Conservation (phyloP, 2,329 filamentous ascomycete genomes). For the Diaporthe batatas region DNA sequence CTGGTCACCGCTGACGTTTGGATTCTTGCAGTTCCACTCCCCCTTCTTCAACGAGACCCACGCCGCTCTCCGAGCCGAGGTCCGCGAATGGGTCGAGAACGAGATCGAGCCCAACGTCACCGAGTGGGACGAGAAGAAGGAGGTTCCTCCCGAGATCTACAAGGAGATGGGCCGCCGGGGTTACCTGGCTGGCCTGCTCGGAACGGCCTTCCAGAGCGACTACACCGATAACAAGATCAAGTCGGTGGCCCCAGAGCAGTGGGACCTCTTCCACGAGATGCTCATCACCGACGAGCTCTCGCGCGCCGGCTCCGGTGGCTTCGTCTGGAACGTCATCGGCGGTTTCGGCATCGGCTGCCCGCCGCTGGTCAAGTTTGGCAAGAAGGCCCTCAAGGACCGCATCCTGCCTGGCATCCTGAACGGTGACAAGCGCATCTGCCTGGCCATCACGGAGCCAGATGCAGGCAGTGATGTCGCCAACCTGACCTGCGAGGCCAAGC, state of each 20-base stretch:
- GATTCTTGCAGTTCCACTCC: slow-evolving; percentile 81
- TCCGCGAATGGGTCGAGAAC: slow-evolving; percentile 90
- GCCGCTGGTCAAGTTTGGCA: slow-evolving; percentile 91
- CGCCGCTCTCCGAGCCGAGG: slow-evolving; percentile 88
- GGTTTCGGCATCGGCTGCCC: slow-evolving; percentile 97
- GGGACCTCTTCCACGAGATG: slow-evolving; percentile 99
- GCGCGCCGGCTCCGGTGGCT: slow-evolving; percentile 87
- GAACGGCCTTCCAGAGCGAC: slow-evolving; percentile 83
- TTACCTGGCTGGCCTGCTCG: slow-evolving; percentile 92
- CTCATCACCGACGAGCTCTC: slow-evolving; percentile 95
- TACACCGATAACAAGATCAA: slow-evolving; percentile 79
- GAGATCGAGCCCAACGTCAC: slow-evolving; percentile 92
- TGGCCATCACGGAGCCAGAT: slow-evolving; percentile 97
- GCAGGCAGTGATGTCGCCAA: slow-evolving; percentile 96
- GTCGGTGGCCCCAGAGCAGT: slow-evolving; percentile 86
- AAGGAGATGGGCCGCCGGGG: slow-evolving; percentile 94
- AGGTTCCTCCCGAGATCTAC: slow-evolving; percentile 90
- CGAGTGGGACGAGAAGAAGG: slow-evolving; percentile 97
- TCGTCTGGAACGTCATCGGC: slow-evolving; percentile 97
- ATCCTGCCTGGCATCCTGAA: slow-evolving; percentile 89
- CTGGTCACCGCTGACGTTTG: neutral
- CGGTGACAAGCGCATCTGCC: slow-evolving; percentile 96
- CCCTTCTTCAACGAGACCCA: slow-evolving; percentile 97
- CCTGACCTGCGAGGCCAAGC: slow-evolving; percentile 93
- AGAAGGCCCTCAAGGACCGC: slow-evolving; percentile 85